phyloP scores from a whole-genome alignment of 306 rosid genomes.

The Glycine soja region DNA sequence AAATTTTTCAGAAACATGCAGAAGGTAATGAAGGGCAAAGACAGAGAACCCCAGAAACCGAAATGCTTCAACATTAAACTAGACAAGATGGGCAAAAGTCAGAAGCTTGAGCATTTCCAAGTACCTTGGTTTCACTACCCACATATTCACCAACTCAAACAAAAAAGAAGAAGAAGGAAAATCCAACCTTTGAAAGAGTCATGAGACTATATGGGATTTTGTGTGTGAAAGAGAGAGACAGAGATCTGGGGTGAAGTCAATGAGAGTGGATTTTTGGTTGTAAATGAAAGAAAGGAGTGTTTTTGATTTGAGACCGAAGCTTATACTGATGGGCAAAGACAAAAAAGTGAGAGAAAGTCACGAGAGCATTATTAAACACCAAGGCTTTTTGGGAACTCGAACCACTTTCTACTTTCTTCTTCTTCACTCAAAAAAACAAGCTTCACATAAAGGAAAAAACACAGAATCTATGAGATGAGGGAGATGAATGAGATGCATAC shows the following conservation, averaged over 20 bases:
- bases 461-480: background rate
- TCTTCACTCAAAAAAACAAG: constrained; percentile 43
- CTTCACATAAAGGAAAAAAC: background rate
- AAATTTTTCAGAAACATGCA: background rate
- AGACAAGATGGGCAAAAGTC: constrained; percentile 20
- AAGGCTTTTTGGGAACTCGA: constrained; percentile 50
- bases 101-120: constrained; percentile 26
- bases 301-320: constrained; percentile 15
- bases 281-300: background rate
- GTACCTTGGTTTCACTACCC: background rate
- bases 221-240: constrained; percentile 9
- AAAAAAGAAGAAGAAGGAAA: background rate
- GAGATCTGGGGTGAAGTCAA: constrained; percentile 41
- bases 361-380: constrained; percentile 59
- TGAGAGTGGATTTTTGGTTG: constrained; percentile 37
- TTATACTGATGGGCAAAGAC: background rate
- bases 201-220: constrained; percentile 21
- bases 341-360: constrained; percentile 52
- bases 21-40: constrained; percentile 20
- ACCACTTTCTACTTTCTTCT: constrained; percentile 46
- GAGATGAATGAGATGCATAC: too few species aligned
- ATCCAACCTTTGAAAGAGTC: constrained; percentile 31
- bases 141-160: background rate
- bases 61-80: constrained; percentile 39
- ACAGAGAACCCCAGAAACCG: constrained; percentile 21